Evolutionary conservation across 2,329 filamentous ascomycete genomes (phyloP).

Genomic region (Scedosporium boydii): DNA sequence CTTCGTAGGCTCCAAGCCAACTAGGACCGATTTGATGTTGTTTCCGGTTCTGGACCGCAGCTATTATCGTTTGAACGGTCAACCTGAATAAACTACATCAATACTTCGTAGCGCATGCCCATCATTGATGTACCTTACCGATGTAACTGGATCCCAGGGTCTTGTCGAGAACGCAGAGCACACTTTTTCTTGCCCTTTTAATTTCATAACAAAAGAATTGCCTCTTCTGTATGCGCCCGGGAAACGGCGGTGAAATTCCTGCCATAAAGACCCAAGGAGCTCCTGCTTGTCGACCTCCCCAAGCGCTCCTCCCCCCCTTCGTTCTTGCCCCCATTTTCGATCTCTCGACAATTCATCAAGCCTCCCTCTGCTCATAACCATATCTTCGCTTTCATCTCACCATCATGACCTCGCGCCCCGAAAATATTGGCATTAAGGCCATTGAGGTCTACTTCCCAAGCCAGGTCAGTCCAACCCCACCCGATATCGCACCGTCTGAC

Average conservation of each 20-base stretch:
- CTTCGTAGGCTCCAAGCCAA: too few relatives aligned
- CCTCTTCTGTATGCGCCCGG: background rate
- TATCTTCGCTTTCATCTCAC: conserved; percentile 6
- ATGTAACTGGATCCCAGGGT: background rate
- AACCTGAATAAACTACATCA: background rate
- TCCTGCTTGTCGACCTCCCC: background rate
- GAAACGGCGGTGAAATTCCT: conserved; percentile 7
- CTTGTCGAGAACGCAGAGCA: background rate
- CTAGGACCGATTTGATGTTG: background rate
- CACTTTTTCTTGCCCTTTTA: background rate
- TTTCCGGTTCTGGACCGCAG: background rate
- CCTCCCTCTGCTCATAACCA: background rate
- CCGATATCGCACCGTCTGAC: conserved; percentile 4
- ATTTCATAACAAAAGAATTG: background rate
- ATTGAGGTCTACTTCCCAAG: conserved; percentile 83
- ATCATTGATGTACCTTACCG: background rate
- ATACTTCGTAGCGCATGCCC: background rate
- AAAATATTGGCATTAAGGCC: conserved; percentile 89
- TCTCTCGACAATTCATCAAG: background rate
- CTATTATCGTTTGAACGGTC: background rate
- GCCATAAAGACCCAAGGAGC: background rate
- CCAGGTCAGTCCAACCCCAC: conserved; percentile 51
- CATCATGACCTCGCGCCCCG: conserved; percentile 64
- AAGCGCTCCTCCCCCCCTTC: background rate
- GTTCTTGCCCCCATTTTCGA: background rate